A percentile compares a stretch with the other conserved stretches of the same genome.
phyloP scores from a whole-genome alignment of 1,284 basidiomycete species.

The Ganoderma sinense region DNA sequence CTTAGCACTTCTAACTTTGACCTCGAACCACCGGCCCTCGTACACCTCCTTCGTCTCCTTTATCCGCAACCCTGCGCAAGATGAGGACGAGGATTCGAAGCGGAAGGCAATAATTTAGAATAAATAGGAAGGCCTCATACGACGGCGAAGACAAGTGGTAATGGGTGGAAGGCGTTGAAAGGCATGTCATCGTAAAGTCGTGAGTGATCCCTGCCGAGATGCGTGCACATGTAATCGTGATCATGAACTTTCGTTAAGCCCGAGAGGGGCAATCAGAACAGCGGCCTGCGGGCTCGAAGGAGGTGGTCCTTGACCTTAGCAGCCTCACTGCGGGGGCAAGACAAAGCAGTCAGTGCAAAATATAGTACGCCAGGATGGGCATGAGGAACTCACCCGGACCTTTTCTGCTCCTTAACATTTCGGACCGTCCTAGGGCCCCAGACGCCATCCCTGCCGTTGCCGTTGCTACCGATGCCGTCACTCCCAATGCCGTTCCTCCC shows the following conservation, averaged over 20 bases:
- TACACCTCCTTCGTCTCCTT: too few relatives aligned
- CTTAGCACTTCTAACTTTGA: too few relatives aligned
- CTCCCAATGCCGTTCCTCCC: too few relatives aligned
- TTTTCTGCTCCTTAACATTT: background rate
- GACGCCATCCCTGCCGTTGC: background rate
- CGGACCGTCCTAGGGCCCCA: background rate
- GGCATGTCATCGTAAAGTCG: background rate
- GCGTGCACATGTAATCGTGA: background rate
- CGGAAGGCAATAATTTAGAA: background rate
- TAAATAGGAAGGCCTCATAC: background rate
- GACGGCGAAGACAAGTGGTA: background rate
- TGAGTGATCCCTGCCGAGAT: background rate
- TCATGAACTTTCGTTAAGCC: background rate
- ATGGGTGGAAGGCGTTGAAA: background rate
- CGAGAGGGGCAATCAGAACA: background rate
- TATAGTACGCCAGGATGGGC: too few relatives aligned
- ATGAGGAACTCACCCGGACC: background rate
- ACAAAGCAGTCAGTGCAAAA: background rate
- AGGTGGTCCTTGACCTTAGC: background rate
- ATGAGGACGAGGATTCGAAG: too few relatives aligned
- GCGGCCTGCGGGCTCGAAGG: constrained; percentile 4
- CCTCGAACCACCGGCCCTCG: too few relatives aligned
- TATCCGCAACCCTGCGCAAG: too few relatives aligned
- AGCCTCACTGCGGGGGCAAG: background rate
- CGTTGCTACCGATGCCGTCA: too few relatives aligned